Base-by-base conservation (phyloP, 257 asterid genomes). In the Leonotis leonurus region DNA sequence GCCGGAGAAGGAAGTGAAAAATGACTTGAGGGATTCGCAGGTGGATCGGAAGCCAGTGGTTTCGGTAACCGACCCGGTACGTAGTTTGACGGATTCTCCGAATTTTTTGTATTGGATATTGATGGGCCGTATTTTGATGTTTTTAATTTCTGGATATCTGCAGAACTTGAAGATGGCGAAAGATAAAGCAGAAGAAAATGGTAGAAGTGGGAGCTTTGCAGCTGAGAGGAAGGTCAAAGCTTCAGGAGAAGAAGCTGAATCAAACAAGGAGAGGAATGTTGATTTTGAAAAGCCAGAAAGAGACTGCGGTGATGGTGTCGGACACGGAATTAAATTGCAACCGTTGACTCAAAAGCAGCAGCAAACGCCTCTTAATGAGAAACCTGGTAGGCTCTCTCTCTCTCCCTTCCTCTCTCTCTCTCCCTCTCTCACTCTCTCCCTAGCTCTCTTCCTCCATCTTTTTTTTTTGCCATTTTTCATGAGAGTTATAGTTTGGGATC, bases 201-300 rank as follows among this genome's bases (percentile, higher is more conserved):
- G 60, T 4, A 82, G 67, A 61, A 44, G 40, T 54, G 78, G 72
- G 41, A 68, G 64, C 7, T 1, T 9, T 16, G 63, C 69, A 0
- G 36, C 46, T 61, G 85, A 77, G 30, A 78, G 64, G 74, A 81
- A 71, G 60, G 73, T 64, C 12, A 78, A 71, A 71, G 37, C 48
- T 8, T 36, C 52, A 0, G 73, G 27, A 0, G 84, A 77, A 70
- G 89, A 70, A 59, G 62, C 36, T 32, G 86, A 70, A 69, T 20
- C 68, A 1, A 64, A n/a, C 30, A 81, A 78, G 64, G 74, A 57
- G 27, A 73, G 78, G 61, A 73, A 53, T 70, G 77, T 85, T 33
- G 85, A 90, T 79, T 76, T 87, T 70, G 91, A 79, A 60, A 87
- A 74, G 63, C 76, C 75, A 3, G 94, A 84, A 29, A 78, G 80